Percentiles rank a stretch among this genome's conserved stretches.
These are phyloP conservation scores for Castanopsis chinensis DNA, from an alignment of 306 rosid species.

Conservation along the genomic window DNA sequence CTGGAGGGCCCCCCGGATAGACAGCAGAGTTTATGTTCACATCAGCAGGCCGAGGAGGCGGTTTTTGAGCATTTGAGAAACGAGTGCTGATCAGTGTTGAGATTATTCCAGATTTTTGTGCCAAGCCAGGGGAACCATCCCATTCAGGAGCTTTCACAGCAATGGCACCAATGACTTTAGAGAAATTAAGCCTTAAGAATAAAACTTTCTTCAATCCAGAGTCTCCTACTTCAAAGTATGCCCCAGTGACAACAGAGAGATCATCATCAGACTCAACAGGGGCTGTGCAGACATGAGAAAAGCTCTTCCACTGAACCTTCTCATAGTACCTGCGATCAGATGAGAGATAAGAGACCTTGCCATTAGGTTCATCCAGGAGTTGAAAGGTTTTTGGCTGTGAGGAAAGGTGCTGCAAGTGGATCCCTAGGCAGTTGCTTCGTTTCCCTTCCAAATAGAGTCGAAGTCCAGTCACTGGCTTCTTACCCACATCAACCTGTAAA, in stretches of 20 bases:
- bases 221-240: constrained; percentile 69
- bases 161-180: constrained; percentile 43
- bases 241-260: constrained; percentile 68
- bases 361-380: constrained; percentile 40
- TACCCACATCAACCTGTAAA: constrained; percentile 69
- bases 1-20: constrained; percentile 86
- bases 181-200: constrained; percentile 61
- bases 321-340: constrained; percentile 67
- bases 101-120: constrained; percentile 78
- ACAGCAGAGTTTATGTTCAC: constrained; percentile 77
- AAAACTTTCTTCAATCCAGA: constrained; percentile 65
- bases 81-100: constrained; percentile 74
- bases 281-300: constrained; percentile 85
- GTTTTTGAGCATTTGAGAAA: constrained; percentile 66
- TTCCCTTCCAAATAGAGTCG: constrained; percentile 83
- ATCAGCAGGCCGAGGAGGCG: constrained; percentile 56
- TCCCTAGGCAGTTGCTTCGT: constrained; percentile 72
- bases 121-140: constrained; percentile 72
- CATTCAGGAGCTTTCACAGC: constrained; percentile 44
- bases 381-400: constrained; percentile 67
- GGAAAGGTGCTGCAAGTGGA: constrained; percentile 91
- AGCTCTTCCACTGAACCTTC: constrained; percentile 91
- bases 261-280: constrained; percentile 71
- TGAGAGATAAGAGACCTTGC: constrained; percentile 23
- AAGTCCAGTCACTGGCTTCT: constrained; percentile 85